Evolutionary conservation across 148 eudicot species (phyloP).

Genomic region (Cornus suecica): DNA sequence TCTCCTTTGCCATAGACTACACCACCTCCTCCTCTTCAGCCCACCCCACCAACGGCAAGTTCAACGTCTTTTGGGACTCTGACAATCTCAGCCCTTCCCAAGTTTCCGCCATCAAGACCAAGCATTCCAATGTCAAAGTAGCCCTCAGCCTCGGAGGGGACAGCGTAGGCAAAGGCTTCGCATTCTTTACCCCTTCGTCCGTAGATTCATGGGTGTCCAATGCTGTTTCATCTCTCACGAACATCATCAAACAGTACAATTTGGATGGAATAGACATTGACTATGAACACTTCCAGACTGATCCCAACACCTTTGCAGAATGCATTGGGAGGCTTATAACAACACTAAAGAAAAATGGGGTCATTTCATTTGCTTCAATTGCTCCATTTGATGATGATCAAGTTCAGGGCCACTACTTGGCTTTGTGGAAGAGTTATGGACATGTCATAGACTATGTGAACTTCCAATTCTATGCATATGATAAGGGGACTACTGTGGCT

Average conservation of each 20-base stretch:
- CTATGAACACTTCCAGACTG: constrained; percentile 23
- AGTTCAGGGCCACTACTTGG: constrained; percentile 30
- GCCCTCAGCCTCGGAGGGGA: constrained; percentile 34
- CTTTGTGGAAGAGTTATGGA: constrained; percentile 30
- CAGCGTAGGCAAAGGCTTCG: constrained; percentile 9
- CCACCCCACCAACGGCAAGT: constrained; percentile 29
- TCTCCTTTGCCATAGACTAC: constrained; percentile 25
- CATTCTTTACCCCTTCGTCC: constrained; percentile 14
- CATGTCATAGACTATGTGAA: constrained; percentile 35
- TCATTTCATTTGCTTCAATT: constrained; percentile 31
- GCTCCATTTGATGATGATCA: constrained; percentile 27
- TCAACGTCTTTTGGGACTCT: constrained; percentile 25
- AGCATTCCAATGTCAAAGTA: constrained; percentile 25
- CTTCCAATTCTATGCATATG: constrained; percentile 35
- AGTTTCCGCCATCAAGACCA: constrained; percentile 17
- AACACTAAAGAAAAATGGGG: constrained; percentile 10
- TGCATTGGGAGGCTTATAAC: constrained; percentile 31
- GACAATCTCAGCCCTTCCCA: constrained; percentile 20
- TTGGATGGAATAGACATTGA: constrained; percentile 38
- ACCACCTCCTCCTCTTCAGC: constrained; percentile 16
- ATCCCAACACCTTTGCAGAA: constrained; percentile 20
- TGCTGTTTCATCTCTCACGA: constrained; percentile 29
- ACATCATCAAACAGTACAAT: constrained; percentile 18
- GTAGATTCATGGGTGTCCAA: constrained; percentile 29
- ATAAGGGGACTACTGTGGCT: constrained; percentile 9